phyloP scores from a whole-genome alignment of 106 monocot genomes.

The Apostasia ramifera region DNA sequence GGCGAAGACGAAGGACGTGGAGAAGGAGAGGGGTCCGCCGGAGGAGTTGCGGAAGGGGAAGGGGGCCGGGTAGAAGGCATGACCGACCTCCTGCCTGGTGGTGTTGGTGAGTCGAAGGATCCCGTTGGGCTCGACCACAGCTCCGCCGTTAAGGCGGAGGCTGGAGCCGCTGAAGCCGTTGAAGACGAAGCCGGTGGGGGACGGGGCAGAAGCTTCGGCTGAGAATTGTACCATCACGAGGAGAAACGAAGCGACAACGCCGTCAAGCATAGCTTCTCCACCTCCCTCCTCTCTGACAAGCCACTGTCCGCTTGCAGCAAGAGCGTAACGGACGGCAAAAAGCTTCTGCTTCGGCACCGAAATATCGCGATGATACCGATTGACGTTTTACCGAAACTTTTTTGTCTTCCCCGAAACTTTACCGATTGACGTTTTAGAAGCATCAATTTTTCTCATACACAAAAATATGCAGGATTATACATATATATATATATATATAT shows the following conservation, averaged over 20 bases:
- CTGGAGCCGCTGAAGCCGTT: slow-evolving; percentile 13
- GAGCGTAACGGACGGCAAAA: too few species aligned
- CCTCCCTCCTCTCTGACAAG: neutral
- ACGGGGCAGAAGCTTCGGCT: neutral
- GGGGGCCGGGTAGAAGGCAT: slow-evolving; percentile 19
- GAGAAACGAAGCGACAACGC: neutral
- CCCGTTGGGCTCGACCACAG: slow-evolving; percentile 5
- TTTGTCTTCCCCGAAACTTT: too few species aligned
- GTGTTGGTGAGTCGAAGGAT: slow-evolving; percentile 20
- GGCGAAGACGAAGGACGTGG: slow-evolving; percentile 21
- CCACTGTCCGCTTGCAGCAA: neutral
- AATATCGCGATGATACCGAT: too few species aligned
- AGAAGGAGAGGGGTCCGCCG: slow-evolving; percentile 11
- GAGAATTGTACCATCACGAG: neutral
- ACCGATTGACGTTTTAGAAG: too few species aligned
- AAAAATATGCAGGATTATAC: too few species aligned
- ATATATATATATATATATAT: too few species aligned
- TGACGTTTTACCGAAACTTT: too few species aligned
- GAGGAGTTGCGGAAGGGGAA: neutral
- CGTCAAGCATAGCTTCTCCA: neutral
- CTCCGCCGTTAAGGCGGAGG: slow-evolving; percentile 12
- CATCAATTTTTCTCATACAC: too few species aligned
- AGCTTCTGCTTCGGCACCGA: too few species aligned
- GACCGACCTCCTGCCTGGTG: slow-evolving; percentile 11
- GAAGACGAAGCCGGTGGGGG: slow-evolving; percentile 9